Base-by-base conservation (phyloP, 495 filamentous ascomycete species). In the Collariella sp. region DNA sequence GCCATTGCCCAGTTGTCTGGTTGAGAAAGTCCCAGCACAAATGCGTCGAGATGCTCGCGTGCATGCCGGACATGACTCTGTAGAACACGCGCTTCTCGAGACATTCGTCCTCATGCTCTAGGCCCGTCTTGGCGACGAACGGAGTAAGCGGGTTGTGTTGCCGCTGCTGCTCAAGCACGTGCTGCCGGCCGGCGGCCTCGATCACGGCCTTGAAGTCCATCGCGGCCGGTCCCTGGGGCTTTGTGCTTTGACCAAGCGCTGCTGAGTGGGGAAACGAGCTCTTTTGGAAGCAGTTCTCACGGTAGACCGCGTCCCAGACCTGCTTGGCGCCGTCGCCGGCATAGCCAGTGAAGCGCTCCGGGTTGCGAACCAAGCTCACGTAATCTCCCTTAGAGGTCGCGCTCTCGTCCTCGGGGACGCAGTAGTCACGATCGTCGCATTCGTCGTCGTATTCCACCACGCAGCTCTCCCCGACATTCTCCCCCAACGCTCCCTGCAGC, bases 51-150 rank as follows among this genome's bases (percentile, higher is more conserved):
- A 98, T 97, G 56, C 88, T 91, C 29, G 91, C 88, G 67, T 98
- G 93, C 93, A 98, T 98, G 52, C 93, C 93, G 36, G 87, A 94
- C 48, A 98, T 82, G 33, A 98, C 82, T 38, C 90, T 81, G 70
- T 97, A 89, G 70, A 97, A 98, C 49, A 96, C 93, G 12, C 94
- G 87, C 77, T 98, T 97, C 73, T 98, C 93, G 38, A 97, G 70
- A 62, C 93, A 98, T 60, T 93, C 85, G 59, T 96, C 91, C 60
- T 96, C 89, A 56, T 83, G 68, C 42, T 89, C 83, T 22, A 91
- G 63, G 0, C 79, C 78, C 12, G 72, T 74, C 58, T 76, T 70
- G 20, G 74, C 68, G 33, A 70, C 71, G 41, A 79, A 78, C 3
- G 73, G 73, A 3, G 68, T 75, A 47, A 73, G 65, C 19, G 77